Evolutionary conservation across 1,139 yeast genomes (phyloP).

Genomic region (Taiozyma sp.): DNA sequence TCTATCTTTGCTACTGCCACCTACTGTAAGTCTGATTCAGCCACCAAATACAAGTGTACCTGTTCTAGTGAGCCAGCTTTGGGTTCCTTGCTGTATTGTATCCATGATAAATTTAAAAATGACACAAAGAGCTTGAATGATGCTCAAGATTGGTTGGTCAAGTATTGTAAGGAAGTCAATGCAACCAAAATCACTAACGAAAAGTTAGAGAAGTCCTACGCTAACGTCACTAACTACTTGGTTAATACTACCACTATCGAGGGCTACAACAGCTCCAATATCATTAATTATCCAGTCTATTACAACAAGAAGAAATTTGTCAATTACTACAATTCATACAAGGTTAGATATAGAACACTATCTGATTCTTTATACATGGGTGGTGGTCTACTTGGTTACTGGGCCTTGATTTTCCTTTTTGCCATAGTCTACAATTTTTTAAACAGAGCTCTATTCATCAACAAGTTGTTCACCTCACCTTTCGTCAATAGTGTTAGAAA

Average conservation of each 20-base stretch:
- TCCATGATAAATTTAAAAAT: conserved; percentile 15
- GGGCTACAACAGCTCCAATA: conserved; percentile 25
- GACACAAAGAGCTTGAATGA: conserved; percentile 2
- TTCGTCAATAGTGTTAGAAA: conserved; percentile 39
- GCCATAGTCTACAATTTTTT: conserved; percentile 37
- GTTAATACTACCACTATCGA: conserved; percentile 27
- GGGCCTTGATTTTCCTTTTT: conserved; percentile 41
- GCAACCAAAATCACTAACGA: conserved; percentile 27
- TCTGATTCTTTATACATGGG: conserved; percentile 45
- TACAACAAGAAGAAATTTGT: conserved; percentile 25
- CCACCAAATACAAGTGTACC: conserved; percentile 18
- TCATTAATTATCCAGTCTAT: conserved; percentile 26
- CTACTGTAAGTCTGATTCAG: conserved; percentile 21
- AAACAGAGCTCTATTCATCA: conserved; percentile 31
- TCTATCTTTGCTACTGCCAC: conserved; percentile 19
- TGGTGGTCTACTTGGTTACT: conserved; percentile 42
- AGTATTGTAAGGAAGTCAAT: conserved; percentile 12
- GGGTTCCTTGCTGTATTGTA: conserved; percentile 26
- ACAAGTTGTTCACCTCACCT: conserved; percentile 32
- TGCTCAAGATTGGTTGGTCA: conserved; percentile 14
- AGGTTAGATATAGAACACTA: conserved; percentile 32
- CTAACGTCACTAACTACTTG: conserved; percentile 36
- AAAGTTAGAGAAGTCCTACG: conserved; percentile 33
- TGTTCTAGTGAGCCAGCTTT: conserved; percentile 25
- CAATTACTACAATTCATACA: conserved; percentile 33